Base-by-base conservation (phyloP, 169 alveolate species). In the Eimeria sp. region DNA sequence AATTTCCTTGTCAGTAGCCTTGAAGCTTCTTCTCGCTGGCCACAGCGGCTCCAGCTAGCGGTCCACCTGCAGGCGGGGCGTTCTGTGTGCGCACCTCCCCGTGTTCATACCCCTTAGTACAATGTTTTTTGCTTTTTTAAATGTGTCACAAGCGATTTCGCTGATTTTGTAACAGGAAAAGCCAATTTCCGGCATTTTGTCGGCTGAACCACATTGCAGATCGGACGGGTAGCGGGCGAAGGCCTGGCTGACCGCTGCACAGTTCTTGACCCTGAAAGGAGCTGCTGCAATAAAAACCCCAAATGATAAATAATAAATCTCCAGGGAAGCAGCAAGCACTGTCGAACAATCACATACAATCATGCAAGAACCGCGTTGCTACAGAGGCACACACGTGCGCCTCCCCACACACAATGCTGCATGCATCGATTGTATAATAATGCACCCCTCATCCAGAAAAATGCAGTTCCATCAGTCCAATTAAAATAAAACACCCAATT, bases 1-100 rank as follows among this genome's bases (percentile, higher is more conserved):
- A 27, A 72, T 13, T 13, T 18, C 20, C 49, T 2, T 27, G 82
- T 72, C 82, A 25, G 82, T 72, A 40, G 18, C 45, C 82, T n/a
- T 61, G 63, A 27, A 67, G 78, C 45, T 14, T 11, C 45, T 72
- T 20, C 11, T 20, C 82, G 22, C 51, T 4, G 70, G 9, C 45
- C 49, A 11, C 45, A 6, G 82, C 82, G 10, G 27, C 43, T 40
- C 22, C 82, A 72, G 82, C 82, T 72, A 72, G 82, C 82, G 82
- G 82, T 72, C 82, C 82, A 11, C 49, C 45, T 5, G 10, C 18
- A 40, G 30, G n/a, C 82, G 70, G n/a, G n/a, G 20, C 9, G 82
- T 40, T 30, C n/a, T 72, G 82, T 72, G 82, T 72, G 82, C 82
- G 82, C 49, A 27, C 70, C 70, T 0, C 70, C 20, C 5, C 5